Evolutionary conservation across 805 yeast species (phyloP).

Genomic region (Lipomyces chichibuensis): DNA sequence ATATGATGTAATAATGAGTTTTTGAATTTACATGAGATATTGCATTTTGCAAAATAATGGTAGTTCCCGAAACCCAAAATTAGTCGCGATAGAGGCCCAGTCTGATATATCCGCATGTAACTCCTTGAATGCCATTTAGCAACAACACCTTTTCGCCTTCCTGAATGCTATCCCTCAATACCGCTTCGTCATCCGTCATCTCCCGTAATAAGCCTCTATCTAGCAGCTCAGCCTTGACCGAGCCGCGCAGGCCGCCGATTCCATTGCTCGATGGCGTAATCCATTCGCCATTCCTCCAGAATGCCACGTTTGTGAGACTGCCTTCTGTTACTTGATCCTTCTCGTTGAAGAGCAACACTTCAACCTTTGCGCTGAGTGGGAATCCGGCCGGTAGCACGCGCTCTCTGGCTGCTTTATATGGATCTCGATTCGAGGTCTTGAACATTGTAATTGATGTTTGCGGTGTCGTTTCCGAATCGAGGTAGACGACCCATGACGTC

Average conservation of each 20-base stretch:
- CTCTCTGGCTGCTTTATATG: conserved; percentile 64
- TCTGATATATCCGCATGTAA: conserved; percentile 45
- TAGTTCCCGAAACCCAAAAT: neutral
- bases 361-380: conserved; percentile 44
- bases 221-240: conserved; percentile 67
- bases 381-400: conserved; percentile 47
- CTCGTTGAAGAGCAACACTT: conserved; percentile 70
- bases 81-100: conserved; percentile 16
- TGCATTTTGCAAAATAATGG: neutral
- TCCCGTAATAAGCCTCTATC: conserved; percentile 51
- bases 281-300: conserved; percentile 62
- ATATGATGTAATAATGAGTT: neutral
- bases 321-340: conserved; percentile 74
- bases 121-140: conserved; percentile 84
- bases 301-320: conserved; percentile 77
- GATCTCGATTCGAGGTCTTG: conserved; percentile 76
- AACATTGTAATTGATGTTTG: conserved; percentile 81
- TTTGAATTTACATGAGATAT: neutral
- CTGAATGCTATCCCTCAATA: conserved; percentile 52
- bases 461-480: conserved; percentile 57
- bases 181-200: conserved; percentile 45
- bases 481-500: conserved; percentile 60
- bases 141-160: conserved; percentile 72
- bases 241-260: conserved; percentile 83
- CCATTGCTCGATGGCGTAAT: conserved; percentile 74